phyloP scores from a whole-genome alignment of 2,329 filamentous ascomycete genomes.

The Epichloe uncinata region DNA sequence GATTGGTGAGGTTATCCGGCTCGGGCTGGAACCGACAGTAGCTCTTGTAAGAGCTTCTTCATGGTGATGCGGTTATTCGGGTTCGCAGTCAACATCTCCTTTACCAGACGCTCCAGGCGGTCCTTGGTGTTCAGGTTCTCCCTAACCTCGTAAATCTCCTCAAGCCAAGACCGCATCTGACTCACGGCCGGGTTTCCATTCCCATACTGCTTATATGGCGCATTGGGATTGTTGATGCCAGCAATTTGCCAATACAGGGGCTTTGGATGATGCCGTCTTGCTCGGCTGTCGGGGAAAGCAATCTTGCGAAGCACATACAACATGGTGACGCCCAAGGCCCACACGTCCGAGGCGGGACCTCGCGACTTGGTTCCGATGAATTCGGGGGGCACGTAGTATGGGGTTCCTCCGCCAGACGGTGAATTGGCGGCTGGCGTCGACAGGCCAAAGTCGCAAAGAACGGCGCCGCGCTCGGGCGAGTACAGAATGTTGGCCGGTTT shows the following conservation, averaged over 20 bases:
- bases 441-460: slow-evolving; percentile 48
- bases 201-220: slow-evolving; percentile 20
- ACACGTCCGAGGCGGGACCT: slow-evolving; percentile 42
- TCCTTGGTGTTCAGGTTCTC: slow-evolving; percentile 32
- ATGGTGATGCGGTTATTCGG: slow-evolving; percentile 40
- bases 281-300: slow-evolving; percentile 38
- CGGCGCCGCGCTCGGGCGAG: slow-evolving; percentile 42
- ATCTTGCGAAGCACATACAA: slow-evolving; percentile 44
- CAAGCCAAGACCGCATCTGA: slow-evolving; percentile 45
- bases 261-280: slow-evolving; percentile 31
- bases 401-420: slow-evolving; percentile 40
- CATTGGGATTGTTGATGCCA: slow-evolving; percentile 33
- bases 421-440: slow-evolving; percentile 34
- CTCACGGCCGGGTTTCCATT: slow-evolving; percentile 28
- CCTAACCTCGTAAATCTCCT: slow-evolving; percentile 36
- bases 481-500: slow-evolving; percentile 50
- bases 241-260: slow-evolving; percentile 46
- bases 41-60: slow-evolving; percentile 32
- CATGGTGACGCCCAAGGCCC: slow-evolving; percentile 48
- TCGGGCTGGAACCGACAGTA: slow-evolving; percentile 19
- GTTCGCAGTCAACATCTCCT: slow-evolving; percentile 40
- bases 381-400: slow-evolving; percentile 51
- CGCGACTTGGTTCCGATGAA: slow-evolving; percentile 42
- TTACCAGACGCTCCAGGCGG: slow-evolving; percentile 36
- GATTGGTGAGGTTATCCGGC: not conserved